These are phyloP conservation scores for Pisolithus tinctorius DNA, from an alignment of 768 basidiomycete species.

Conservation along the genomic window DNA sequence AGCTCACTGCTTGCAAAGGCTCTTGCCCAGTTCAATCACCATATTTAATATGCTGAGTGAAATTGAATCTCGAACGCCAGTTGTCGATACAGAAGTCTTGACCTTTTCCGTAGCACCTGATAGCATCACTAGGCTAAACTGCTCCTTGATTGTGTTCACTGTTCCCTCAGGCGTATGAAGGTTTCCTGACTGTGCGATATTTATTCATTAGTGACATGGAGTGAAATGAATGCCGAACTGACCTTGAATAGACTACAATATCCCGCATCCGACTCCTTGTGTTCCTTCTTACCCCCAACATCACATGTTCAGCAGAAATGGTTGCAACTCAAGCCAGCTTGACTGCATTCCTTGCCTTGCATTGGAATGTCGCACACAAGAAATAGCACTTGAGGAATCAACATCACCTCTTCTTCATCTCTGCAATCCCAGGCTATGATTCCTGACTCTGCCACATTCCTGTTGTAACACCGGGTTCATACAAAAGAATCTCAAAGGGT, in stretches of 20 bases:
- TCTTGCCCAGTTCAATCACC: constrained; percentile 2
- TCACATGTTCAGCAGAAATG: constrained; percentile 27
- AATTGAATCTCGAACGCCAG: background rate
- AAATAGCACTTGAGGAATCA: constrained; percentile 18
- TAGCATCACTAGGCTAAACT: background rate
- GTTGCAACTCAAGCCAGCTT: constrained; percentile 27
- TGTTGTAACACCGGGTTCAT: background rate
- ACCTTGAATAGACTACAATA: constrained; percentile 18
- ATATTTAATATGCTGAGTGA: background rate
- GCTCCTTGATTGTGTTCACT: background rate
- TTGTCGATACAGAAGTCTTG: background rate
- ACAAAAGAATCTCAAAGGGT: background rate
- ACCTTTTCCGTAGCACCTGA: constrained; percentile 6
- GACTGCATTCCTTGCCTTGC: constrained; percentile 31
- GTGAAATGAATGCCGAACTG: background rate
- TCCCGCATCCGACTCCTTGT: constrained; percentile 21
- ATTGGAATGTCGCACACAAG: constrained; percentile 29
- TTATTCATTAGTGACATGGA: too few relatives aligned
- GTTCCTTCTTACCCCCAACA: constrained; percentile 19
- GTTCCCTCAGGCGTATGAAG: too few relatives aligned
- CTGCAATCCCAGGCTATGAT: constrained; percentile 20
- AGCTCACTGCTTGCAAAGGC: background rate
- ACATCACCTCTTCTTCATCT: constrained; percentile 15
- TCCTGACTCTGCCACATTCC: constrained; percentile 3
- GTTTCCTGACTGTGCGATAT: too few relatives aligned